phyloP scores from a whole-genome alignment of 1,284 basidiomycete species.

The Heliocybe sulcata region DNA sequence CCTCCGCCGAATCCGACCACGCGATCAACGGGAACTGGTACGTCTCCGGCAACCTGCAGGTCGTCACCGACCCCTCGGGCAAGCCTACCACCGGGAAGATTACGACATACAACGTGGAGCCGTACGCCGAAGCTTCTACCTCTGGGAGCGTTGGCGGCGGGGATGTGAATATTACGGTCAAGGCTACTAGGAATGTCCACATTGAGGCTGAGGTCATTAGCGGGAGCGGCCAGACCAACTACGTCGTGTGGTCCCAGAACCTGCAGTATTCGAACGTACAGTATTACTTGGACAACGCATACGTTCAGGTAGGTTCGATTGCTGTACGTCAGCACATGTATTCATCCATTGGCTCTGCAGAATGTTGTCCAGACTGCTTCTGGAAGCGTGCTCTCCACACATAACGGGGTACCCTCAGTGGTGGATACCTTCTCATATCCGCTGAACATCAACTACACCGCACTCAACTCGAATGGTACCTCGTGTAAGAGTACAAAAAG shows the following conservation, averaged over 20 bases:
- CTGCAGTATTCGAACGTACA: conserved; percentile 49
- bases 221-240: conserved; percentile 45
- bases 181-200: conserved; percentile 42
- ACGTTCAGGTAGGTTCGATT: conserved; percentile 34
- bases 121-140: conserved; percentile 45
- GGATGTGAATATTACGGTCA: conserved; percentile 47
- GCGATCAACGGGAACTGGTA: conserved; percentile 72
- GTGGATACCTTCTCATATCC: conserved; percentile 61
- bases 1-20: conserved; percentile 61
- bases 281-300: conserved; percentile 38
- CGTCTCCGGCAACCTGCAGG: conserved; percentile 65
- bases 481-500: conserved; percentile 37
- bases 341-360: conserved; percentile 21
- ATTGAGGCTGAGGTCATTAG: conserved; percentile 52
- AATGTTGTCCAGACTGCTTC: conserved; percentile 54
- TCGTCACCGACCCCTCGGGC: conserved; percentile 55
- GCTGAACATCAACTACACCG: conserved; percentile 50
- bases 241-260: conserved; percentile 48
- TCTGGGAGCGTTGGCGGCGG: conserved; percentile 36
- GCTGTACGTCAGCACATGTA: neutral
- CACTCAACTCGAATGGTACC: conserved; percentile 33
- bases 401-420: conserved; percentile 49
- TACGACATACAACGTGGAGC: conserved; percentile 44
- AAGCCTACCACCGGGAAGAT: conserved; percentile 63
- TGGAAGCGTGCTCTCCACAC: conserved; percentile 48